Percentiles rank a stretch among this genome's conserved stretches.
These are phyloP conservation scores for Fusarium udum DNA, from an alignment of 2,329 filamentous ascomycete species.

Conservation along the genomic window DNA sequence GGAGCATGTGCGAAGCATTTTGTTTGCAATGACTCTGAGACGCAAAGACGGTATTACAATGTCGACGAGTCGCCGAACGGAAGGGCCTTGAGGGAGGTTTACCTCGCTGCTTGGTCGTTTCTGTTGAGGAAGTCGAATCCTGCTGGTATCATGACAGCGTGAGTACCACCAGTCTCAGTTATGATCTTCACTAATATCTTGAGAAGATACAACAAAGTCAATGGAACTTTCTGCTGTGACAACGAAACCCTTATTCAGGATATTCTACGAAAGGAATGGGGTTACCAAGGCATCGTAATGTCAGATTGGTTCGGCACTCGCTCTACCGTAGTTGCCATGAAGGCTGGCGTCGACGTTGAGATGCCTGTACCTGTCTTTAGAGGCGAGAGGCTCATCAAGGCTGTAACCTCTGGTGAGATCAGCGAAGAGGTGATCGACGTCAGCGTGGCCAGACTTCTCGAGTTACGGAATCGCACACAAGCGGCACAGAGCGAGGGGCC, in stretches of 20 bases:
- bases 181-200: fast-evolving
- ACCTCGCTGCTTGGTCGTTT: slow-evolving; percentile 29
- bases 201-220: slow-evolving; percentile 31
- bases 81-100: slow-evolving; percentile 21
- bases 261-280: slow-evolving; percentile 23
- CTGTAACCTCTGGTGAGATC: not conserved
- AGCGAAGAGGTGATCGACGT: slow-evolving; percentile 6
- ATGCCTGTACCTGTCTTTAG: slow-evolving; percentile 30
- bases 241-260: not conserved
- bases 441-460: not conserved
- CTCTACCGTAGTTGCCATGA: not conserved
- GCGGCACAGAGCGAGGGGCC: not conserved
- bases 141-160: slow-evolving; percentile 30
- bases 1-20: slow-evolving; percentile 27
- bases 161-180: not conserved
- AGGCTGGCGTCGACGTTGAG: slow-evolving; percentile 26
- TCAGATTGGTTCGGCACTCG: slow-evolving; percentile 37
- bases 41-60: slow-evolving; percentile 20
- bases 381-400: slow-evolving; percentile 8
- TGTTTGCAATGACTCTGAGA: slow-evolving; percentile 32
- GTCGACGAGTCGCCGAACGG: slow-evolving; percentile 10
- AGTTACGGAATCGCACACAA: slow-evolving; percentile 14
- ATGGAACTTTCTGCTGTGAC: slow-evolving; percentile 18
- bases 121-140: slow-evolving; percentile 16
- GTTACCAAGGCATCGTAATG: slow-evolving; percentile 21